Conservation (phyloP, 768 basidiomycete genomes). For the Omphalotus guepiniiformis region DNA sequence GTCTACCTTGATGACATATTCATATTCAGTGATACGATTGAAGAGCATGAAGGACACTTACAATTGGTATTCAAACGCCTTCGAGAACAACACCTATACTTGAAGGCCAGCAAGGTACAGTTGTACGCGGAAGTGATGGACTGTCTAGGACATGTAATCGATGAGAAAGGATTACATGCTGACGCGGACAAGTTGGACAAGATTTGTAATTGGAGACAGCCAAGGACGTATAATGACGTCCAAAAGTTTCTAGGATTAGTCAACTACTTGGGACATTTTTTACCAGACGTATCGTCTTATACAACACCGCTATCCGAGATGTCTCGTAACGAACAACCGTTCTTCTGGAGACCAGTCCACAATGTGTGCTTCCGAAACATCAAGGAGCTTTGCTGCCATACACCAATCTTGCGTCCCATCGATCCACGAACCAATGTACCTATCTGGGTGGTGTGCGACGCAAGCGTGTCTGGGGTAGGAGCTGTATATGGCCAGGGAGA, state of each 20-base stretch:
- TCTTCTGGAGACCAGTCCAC: constrained; percentile 20
- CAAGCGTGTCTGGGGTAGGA: background rate
- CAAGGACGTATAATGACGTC: constrained; percentile 17
- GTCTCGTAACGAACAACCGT: constrained; percentile 14
- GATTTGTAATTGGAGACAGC: constrained; percentile 22
- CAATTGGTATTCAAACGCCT: constrained; percentile 19
- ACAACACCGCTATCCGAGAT: constrained; percentile 19
- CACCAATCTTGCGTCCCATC: constrained; percentile 4
- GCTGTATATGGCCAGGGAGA: constrained; percentile 20
- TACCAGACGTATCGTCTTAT: constrained; percentile 22
- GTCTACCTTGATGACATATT: constrained; percentile 1
- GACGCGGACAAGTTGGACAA: constrained; percentile 25
- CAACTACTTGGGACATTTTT: constrained; percentile 24
- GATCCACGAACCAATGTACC: background rate
- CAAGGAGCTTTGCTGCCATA: constrained; percentile 9
- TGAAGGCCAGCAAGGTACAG: constrained; percentile 20
- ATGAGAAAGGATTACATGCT: constrained; percentile 25
- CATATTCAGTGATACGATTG: constrained; percentile 16
- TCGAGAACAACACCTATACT: constrained; percentile 16
- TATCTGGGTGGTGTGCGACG: constrained; percentile 4
- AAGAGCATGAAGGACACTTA: constrained; percentile 25
- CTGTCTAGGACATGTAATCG: constrained; percentile 26
- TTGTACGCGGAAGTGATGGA: constrained; percentile 20
- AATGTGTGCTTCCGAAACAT: constrained; percentile 15
- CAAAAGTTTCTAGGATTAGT: constrained; percentile 26